phyloP scores from a whole-genome alignment of 2,329 filamentous ascomycete genomes.

The Xylariaceae sp. region DNA sequence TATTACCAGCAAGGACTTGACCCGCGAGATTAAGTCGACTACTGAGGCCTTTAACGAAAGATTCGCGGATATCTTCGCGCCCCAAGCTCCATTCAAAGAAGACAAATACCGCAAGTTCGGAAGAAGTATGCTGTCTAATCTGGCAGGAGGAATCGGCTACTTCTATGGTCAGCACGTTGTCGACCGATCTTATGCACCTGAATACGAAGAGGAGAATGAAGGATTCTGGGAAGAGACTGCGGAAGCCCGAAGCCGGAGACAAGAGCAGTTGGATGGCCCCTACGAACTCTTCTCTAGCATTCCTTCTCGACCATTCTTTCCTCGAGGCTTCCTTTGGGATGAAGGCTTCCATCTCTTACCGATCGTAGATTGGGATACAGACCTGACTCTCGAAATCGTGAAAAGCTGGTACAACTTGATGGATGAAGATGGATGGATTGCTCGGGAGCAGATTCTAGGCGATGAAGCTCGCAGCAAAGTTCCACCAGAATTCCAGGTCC shows the following conservation, averaged over 20 bases:
- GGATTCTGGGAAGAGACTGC: slow-evolving; percentile 93
- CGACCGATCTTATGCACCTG: slow-evolving; percentile 84
- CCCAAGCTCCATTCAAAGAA: slow-evolving; percentile 70
- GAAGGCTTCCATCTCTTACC: slow-evolving; percentile 94
- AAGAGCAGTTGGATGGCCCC: slow-evolving; percentile 71
- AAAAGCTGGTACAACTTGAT: slow-evolving; percentile 95
- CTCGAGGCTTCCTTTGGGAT: slow-evolving; percentile 94
- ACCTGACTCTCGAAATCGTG: slow-evolving; percentile 80
- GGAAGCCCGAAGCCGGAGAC: slow-evolving; percentile 65
- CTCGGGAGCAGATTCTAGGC: slow-evolving; percentile 90
- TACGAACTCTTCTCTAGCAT: slow-evolving; percentile 88
- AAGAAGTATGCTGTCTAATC: slow-evolving; percentile 88
- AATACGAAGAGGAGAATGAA: slow-evolving; percentile 93
- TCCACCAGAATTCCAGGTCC: slow-evolving; percentile 84
- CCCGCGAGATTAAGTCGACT: slow-evolving; percentile 61
- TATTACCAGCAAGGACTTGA: slow-evolving; percentile 59
- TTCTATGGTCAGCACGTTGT: slow-evolving; percentile 87
- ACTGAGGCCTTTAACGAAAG: slow-evolving; percentile 68
- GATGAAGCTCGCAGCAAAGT: slow-evolving; percentile 92
- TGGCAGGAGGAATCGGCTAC: slow-evolving; percentile 91
- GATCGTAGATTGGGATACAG: slow-evolving; percentile 89
- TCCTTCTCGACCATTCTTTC: slow-evolving; percentile 93
- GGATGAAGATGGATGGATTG: slow-evolving; percentile 97
- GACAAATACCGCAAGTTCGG: slow-evolving; percentile 74
- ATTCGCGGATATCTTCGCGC: slow-evolving; percentile 68